Percentiles rank a stretch among this genome's conserved stretches.
phyloP scores from a whole-genome alignment of 2,329 filamentous ascomycete genomes.

The Aspergillus japonicus region DNA sequence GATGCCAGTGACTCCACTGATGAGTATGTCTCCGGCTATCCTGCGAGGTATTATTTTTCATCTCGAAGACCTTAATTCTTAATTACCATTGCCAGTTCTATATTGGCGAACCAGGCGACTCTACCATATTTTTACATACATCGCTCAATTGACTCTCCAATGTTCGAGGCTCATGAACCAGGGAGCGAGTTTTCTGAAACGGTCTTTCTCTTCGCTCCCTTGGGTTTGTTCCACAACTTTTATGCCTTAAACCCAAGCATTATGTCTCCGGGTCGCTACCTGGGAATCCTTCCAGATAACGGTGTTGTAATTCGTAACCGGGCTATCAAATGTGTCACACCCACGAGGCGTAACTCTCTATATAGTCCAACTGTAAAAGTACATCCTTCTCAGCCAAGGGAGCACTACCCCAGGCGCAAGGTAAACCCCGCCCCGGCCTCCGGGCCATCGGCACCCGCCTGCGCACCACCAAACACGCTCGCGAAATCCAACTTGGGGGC shows the following conservation, averaged over 20 bases:
- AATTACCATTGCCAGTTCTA: too few species aligned
- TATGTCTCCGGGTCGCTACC: background rate
- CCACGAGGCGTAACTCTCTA: background rate
- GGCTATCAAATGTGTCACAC: background rate
- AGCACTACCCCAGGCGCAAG: slow-evolving; percentile 58
- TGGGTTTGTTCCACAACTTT: background rate
- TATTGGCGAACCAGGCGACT: background rate
- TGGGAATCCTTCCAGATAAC: background rate
- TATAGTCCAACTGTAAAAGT: background rate
- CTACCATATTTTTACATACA: background rate
- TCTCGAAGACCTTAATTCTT: slow-evolving; percentile 4
- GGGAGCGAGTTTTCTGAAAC: background rate
- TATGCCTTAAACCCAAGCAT: background rate
- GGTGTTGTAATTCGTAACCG: background rate
- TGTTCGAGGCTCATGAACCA: background rate
- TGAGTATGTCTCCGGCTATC: slow-evolving; percentile 22
- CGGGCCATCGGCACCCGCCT: slow-evolving; percentile 65
- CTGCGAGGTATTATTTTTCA: slow-evolving; percentile 18
- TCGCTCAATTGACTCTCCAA: background rate
- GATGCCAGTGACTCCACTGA: slow-evolving; percentile 25
- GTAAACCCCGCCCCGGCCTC: slow-evolving; percentile 56
- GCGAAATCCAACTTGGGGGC: slow-evolving; percentile 65
- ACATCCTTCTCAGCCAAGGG: background rate
- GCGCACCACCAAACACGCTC: slow-evolving; percentile 64
- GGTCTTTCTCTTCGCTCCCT: background rate